Base-by-base conservation (phyloP, 2,329 filamentous ascomycete genomes). In the Sphaerulina vaccinii region DNA sequence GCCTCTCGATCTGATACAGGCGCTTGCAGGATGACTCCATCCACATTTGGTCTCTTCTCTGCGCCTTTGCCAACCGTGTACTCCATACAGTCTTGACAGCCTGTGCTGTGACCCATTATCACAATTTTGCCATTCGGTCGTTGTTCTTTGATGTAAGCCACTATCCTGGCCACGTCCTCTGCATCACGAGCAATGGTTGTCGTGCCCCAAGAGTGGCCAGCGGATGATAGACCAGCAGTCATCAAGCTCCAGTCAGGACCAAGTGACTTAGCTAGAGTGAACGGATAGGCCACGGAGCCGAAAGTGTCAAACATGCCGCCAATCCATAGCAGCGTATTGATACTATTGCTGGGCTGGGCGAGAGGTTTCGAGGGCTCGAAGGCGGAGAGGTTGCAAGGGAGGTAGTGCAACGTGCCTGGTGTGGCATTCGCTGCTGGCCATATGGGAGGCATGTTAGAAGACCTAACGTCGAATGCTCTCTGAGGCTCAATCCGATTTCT, bases 1-100 rank as follows among this genome's bases (percentile, higher is more conserved):
- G 78, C 80, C 66, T 95, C 86, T 23, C 89, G 79, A 68, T 96
- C 90, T 1, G 83, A 88, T 3, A 91, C 84, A 0, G 88, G 84
- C 0, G 86, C 89, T 68, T 95, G 90, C 49, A 96, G 72, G 38
- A 96, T 86, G 42, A 84, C 84, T 29, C 86, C 90, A 54, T 93
- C 82, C 1, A 95, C 72, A 0, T 52, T 72, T 0, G 81, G 79
- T 10, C 80, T 71, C 35, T 71, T 69, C 16, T 59, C 61, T 6
- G 56, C 54, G 10, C 56, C 57, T 15, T 51, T 43, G 16, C 64
- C 66, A 5, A 70, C 54, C 1, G 85, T 65, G 58, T 87, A 88
- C 60, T 86, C 80, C 70, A 87, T 77, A 10, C 82, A 75, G 64
- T 87, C 84, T 67, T 88, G 85, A 60, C 81, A 86, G 0, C 85